These are phyloP conservation scores for Hypoxylon sp. DNA, from an alignment of 2,329 filamentous ascomycete species.

Conservation along the genomic window DNA sequence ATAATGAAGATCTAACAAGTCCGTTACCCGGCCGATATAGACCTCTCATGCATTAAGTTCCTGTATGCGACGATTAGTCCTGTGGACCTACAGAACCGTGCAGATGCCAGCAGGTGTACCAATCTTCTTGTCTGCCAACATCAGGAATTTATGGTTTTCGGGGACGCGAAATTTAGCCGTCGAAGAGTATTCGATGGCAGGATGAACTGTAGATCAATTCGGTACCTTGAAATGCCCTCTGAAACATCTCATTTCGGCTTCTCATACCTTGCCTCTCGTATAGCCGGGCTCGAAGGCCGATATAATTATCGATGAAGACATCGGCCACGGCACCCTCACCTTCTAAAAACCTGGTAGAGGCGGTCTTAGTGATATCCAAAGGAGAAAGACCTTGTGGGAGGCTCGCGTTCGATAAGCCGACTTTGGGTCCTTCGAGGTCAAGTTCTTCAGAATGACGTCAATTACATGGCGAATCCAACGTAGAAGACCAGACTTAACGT, in stretches of 20 bases:
- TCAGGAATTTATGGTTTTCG: background rate
- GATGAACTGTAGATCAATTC: background rate
- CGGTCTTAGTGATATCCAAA: background rate
- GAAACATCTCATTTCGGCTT: background rate
- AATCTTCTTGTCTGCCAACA: background rate
- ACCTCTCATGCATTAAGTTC: too few relatives aligned
- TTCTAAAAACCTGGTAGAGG: background rate
- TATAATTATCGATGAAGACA: background rate
- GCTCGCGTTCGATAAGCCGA: background rate
- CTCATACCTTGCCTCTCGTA: background rate
- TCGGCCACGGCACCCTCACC: background rate
- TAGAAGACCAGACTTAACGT: background rate
- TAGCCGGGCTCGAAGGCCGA: background rate
- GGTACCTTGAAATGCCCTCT: background rate
- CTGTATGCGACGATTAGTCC: too few relatives aligned
- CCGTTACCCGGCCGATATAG: too few relatives aligned
- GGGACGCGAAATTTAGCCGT: too few relatives aligned
- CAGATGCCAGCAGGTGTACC: background rate
- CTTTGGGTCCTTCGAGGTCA: background rate
- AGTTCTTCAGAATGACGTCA: background rate
- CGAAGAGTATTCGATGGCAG: background rate
- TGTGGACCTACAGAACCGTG: background rate
- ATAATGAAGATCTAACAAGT: background rate
- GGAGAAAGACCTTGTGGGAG: background rate
- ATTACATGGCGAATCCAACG: slow-evolving; percentile 3